A percentile compares a stretch with the other conserved stretches of the same genome.
Evolutionary conservation across 108 stramenopile genomes (phyloP).

Genomic region (Skeletonema tropicum): DNA sequence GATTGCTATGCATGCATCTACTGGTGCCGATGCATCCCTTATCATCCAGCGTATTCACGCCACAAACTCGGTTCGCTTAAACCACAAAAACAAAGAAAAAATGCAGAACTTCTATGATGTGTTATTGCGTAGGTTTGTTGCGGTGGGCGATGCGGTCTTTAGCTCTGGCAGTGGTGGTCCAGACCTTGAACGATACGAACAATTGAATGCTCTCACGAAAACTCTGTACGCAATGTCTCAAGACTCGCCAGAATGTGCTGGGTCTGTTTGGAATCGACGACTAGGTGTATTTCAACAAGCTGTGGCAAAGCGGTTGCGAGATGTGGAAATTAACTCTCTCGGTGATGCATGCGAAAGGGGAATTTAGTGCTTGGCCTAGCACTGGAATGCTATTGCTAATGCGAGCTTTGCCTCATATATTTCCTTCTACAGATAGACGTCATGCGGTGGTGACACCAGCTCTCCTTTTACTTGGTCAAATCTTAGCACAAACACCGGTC

Average conservation of each 20-base stretch:
- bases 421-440: conserved; percentile 89
- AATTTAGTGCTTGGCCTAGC: conserved; percentile 83
- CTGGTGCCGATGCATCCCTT: conserved; percentile 76
- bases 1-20: conserved; percentile 79
- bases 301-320: conserved; percentile 84
- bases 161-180: conserved; percentile 75
- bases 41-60: conserved; percentile 86
- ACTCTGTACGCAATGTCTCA: conserved; percentile 82
- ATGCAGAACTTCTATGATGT: conserved; percentile 97
- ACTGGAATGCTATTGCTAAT: conserved; percentile 84
- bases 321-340: conserved; percentile 54
- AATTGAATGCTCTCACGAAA: conserved; percentile 72
- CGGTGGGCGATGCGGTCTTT: conserved; percentile 85
- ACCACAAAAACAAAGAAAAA: conserved; percentile 85
- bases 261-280: conserved; percentile 81
- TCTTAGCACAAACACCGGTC: conserved; percentile 85
- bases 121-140: conserved; percentile 86
- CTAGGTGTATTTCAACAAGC: conserved; percentile 87
- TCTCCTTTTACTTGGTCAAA: conserved; percentile 82
- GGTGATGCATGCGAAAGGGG: conserved; percentile 60
- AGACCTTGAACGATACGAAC: conserved; percentile 74
- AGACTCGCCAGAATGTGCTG: conserved; percentile 85
- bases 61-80: conserved; percentile 81
- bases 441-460: conserved; percentile 91
- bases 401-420: conserved; percentile 85